Percentiles rank a stretch among this genome's conserved stretches.
These are phyloP conservation scores for Colletotrichum noveboracense DNA, from an alignment of 2,329 filamentous ascomycete species.

Conservation along the genomic window DNA sequence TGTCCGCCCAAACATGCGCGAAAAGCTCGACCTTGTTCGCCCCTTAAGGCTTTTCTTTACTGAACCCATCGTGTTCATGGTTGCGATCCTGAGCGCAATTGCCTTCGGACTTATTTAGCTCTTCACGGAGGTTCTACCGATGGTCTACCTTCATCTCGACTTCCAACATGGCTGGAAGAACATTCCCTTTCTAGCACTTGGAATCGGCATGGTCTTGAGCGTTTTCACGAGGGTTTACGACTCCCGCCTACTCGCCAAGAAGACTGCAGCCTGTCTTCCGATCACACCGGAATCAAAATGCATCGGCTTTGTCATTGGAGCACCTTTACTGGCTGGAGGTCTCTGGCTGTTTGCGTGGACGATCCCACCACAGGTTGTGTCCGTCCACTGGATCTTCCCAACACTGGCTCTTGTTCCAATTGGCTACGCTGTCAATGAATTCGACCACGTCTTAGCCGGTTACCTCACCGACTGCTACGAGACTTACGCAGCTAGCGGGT, in stretches of 20 bases:
- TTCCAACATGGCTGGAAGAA: not conserved
- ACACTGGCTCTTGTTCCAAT: conserved; percentile 44
- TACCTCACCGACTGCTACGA: conserved; percentile 9
- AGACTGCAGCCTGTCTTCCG: not conserved
- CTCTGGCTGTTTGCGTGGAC: conserved; percentile 53
- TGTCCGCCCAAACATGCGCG: not conserved
- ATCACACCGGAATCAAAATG: conserved; percentile 20
- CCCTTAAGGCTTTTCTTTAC: not conserved
- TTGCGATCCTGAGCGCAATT: not conserved
- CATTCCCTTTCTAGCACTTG: not conserved
- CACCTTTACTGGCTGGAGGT: conserved; percentile 43
- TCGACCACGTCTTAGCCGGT: conserved; percentile 26
- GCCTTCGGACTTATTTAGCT: conserved; percentile 6
- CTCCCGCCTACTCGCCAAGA: not conserved
- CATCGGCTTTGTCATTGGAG: conserved; percentile 43
- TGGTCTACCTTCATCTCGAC: not conserved
- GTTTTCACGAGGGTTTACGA: not conserved
- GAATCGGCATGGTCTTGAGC: not conserved
- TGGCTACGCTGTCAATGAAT: conserved; percentile 53
- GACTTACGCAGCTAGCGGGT: not conserved
- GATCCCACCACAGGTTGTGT: conserved; percentile 42
- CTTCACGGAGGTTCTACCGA: not conserved
- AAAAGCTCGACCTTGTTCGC: not conserved
- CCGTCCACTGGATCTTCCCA: conserved; percentile 41
- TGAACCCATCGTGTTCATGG: conserved; percentile 5